Conservation (phyloP, 257 asterid species). For the Paraleonurus japonicus region DNA sequence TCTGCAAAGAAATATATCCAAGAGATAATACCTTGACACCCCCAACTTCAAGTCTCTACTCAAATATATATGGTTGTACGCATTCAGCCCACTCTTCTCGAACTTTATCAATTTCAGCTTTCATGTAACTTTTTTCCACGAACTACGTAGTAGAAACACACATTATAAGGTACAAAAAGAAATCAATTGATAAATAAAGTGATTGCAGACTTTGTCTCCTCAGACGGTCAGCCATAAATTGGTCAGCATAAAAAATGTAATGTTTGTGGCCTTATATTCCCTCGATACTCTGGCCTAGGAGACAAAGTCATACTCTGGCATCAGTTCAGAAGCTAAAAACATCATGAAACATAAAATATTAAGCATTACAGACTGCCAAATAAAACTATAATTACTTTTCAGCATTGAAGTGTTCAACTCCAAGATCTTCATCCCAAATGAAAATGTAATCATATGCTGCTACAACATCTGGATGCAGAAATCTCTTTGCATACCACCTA, state of each 20-base stretch:
- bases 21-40: too few relatives aligned
- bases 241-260: background rate
- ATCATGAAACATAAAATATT: constrained; percentile 9
- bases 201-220: too few relatives aligned
- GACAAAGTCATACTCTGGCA: background rate
- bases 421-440: constrained; percentile 99
- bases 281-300: background rate
- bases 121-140: too few relatives aligned
- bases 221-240: background rate
- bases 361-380: constrained; percentile 15
- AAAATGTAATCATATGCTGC: constrained; percentile 96
- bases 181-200: too few relatives aligned
- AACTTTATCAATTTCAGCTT: too few relatives aligned
- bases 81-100: too few relatives aligned
- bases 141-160: too few relatives aligned
- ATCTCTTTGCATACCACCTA: constrained; percentile 99
- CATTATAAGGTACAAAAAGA: too few relatives aligned
- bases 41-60: too few relatives aligned
- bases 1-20: too few relatives aligned
- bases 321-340: constrained; percentile 22
- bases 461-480: constrained; percentile 91
- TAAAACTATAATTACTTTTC: constrained; percentile 50
- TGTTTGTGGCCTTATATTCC: background rate
- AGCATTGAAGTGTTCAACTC: constrained; percentile 93
- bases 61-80: too few relatives aligned